Evolutionary conservation across 1,284 basidiomycete genomes (phyloP).

Genomic region (Ganoderma meredithae): DNA sequence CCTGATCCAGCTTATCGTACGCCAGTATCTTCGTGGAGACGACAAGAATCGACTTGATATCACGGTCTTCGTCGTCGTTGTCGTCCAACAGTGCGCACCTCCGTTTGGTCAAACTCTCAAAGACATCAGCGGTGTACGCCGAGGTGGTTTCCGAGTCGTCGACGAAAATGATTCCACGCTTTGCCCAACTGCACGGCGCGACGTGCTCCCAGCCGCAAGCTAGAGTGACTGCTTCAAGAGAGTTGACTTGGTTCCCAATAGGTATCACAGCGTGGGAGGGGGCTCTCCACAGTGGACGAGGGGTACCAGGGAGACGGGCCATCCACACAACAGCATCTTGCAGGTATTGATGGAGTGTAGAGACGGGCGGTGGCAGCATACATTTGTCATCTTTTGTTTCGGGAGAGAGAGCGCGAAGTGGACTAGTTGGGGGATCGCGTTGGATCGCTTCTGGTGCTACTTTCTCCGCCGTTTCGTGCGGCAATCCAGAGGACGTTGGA

Average conservation of each 20-base stretch:
- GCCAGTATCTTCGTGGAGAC: slow-evolving; percentile 36
- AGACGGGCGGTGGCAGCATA: background rate
- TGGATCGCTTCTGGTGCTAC: background rate
- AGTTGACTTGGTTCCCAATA: slow-evolving; percentile 30
- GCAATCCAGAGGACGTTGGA: background rate
- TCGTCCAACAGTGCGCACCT: slow-evolving; percentile 13
- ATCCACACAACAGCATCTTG: slow-evolving; percentile 36
- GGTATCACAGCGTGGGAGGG: slow-evolving; percentile 36
- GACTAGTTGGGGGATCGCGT: background rate
- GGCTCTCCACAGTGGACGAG: slow-evolving; percentile 35
- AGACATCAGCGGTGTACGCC: slow-evolving; percentile 18
- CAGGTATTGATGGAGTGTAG: slow-evolving; percentile 31
- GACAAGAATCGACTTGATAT: slow-evolving; percentile 32
- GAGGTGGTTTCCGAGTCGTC: slow-evolving; percentile 29
- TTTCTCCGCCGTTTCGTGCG: background rate
- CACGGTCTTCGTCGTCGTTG: background rate
- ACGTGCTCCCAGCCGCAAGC: slow-evolving; percentile 36
- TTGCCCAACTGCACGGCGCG: slow-evolving; percentile 32
- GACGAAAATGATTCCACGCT: slow-evolving; percentile 39
- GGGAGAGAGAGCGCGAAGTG: background rate
- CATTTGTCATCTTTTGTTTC: background rate
- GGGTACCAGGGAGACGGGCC: slow-evolving; percentile 26
- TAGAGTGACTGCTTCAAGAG: slow-evolving; percentile 35
- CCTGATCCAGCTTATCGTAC: slow-evolving; percentile 29
- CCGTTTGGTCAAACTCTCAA: slow-evolving; percentile 26